Evolutionary conservation across 352 stramenopile genomes (phyloP).

Genomic region (Globisporangium okanoganense): DNA sequence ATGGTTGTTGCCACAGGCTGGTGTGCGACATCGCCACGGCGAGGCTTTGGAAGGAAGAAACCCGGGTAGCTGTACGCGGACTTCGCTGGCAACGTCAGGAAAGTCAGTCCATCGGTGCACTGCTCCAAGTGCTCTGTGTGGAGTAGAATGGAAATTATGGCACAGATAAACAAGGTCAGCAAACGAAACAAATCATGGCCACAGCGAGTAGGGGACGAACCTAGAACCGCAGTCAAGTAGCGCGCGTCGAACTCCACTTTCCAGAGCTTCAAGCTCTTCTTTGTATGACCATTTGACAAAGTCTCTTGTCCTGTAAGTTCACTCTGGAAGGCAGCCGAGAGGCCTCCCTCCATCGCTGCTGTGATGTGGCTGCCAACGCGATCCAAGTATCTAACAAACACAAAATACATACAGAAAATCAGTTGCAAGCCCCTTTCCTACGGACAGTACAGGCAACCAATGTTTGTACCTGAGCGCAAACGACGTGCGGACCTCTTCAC

Average conservation of each 20-base stretch:
- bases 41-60: conserved; percentile 47
- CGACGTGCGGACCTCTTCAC: conserved; percentile 42
- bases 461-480: conserved; percentile 39
- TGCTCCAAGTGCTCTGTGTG: conserved; percentile 40
- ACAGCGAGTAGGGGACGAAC: conserved; percentile 22
- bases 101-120: conserved; percentile 35
- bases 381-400: conserved; percentile 37
- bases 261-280: conserved; percentile 42
- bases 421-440: background rate
- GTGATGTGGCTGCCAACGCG: conserved; percentile 28
- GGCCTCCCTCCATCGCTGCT: conserved; percentile 3
- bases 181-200: background rate
- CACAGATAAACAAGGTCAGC: background rate
- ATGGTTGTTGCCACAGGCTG: background rate
- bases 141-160: background rate
- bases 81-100: conserved; percentile 35
- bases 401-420: background rate
- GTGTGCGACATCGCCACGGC: background rate
- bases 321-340: background rate
- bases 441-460: background rate
- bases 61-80: conserved; percentile 48
- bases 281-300: background rate
- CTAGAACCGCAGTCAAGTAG: conserved; percentile 47
- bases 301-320: background rate
- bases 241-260: conserved; percentile 75